Percentiles rank a stretch among this genome's conserved stretches.
Evolutionary conservation across 2,329 filamentous ascomycete species (phyloP).

Genomic region (Pyricularia sp.): DNA sequence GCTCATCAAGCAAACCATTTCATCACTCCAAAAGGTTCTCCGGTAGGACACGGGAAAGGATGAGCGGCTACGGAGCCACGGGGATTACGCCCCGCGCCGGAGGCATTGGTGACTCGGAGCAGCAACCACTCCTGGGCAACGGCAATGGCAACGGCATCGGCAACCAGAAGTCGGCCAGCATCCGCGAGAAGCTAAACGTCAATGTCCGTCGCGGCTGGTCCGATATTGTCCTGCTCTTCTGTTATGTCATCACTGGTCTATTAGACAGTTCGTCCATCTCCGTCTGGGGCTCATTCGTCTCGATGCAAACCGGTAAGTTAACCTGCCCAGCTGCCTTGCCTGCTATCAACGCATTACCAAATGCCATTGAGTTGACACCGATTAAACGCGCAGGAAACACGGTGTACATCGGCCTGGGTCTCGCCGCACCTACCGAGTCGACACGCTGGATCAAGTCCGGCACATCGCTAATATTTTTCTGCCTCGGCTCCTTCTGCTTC

Average conservation of each 20-base stretch:
- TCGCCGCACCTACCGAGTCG: constrained; percentile 41
- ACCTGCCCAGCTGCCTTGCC: not conserved
- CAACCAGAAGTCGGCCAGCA: constrained; percentile 11
- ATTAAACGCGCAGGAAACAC: constrained; percentile 46
- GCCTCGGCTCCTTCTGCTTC: constrained; percentile 59
- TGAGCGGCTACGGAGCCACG: constrained; percentile 1
- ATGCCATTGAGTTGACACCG: not conserved
- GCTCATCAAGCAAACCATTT: not conserved
- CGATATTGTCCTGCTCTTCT: constrained; percentile 55
- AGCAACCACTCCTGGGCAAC: constrained; percentile 20
- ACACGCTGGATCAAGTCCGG: constrained; percentile 59
- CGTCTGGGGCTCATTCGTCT: constrained; percentile 69
- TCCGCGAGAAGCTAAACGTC: constrained; percentile 20
- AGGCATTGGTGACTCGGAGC: constrained; percentile 13
- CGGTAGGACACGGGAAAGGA: not conserved
- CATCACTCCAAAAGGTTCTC: not conserved
- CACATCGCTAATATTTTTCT: constrained; percentile 59
- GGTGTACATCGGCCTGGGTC: constrained; percentile 62
- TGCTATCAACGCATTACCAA: not conserved
- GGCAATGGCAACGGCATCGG: constrained; percentile 7
- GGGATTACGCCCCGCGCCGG: not conserved
- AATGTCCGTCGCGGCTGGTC: constrained; percentile 49
- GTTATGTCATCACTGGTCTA: constrained; percentile 66
- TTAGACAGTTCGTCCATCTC: constrained; percentile 65
- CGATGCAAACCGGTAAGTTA: constrained; percentile 64